Evolutionary conservation across 345 rosid genomes (phyloP), one percentile per base, ranked within the genome.

Genomic region (Conringia planisiliqua): DNA sequence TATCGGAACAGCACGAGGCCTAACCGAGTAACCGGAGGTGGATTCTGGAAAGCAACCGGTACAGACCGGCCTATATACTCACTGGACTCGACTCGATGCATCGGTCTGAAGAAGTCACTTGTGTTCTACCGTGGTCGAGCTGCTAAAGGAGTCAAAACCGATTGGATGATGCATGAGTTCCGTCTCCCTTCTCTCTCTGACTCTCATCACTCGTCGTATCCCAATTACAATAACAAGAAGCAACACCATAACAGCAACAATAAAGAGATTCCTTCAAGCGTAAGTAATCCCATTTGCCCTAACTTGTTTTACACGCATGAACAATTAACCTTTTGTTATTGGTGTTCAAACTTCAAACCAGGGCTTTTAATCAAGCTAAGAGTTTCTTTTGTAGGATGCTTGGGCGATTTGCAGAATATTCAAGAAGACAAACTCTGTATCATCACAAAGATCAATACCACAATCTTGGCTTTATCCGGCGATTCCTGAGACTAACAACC

Each of bases 101-200:
- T 94, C 6, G 97, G 99, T 33, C 46, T 94, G 73, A 94, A 94
- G 86, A 94, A 94, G 52, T 94, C 99, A 3, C 84, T 94, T 3
- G 99, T 94, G 35, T 91, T 94, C 82, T 94, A 94, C 57, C 82
- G 93, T 72, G 99, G 99, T 12, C 72, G 96, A 84, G 98, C 97
- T 5, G 97, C 96, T 33, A 91, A 83, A 82, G 98, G 98, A 75
- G 66, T 85, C 22, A 94, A 94, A 80, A 94, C 97, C 3, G 99
- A 94, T 66, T 94, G 97, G 99, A 94, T 94, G 98, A 94, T 94
- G 98, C 98, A 94, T n/a, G 98, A 94, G 61, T 94, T 91, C 62
- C 91, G 96, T 11, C 85, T 94, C 35, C 98, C 98, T 72, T 84
- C 98, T 36, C 63, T 85, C 7, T 43, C 79, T 1, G 90, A 85